Percentiles rank a stretch among this genome's conserved stretches.
phyloP scores from a whole-genome alignment of 306 rosid genomes.

The Cicer arietinum region DNA sequence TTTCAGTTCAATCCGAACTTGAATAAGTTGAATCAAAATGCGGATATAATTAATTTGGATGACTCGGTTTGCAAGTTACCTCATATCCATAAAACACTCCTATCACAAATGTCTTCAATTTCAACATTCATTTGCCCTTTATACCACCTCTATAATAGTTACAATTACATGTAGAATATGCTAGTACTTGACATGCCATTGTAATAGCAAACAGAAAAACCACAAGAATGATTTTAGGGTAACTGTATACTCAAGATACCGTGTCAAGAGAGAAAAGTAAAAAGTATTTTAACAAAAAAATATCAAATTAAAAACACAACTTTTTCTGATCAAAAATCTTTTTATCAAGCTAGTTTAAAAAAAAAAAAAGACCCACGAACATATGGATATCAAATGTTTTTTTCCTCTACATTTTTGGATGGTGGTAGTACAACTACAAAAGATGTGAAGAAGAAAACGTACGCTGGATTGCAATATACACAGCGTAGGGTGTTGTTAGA shows the following conservation, averaged over 20 bases:
- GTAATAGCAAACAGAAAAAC: neutral
- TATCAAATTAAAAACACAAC: neutral
- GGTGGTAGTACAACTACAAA: neutral
- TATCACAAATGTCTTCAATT: no score
- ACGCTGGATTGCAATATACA: constrained; percentile 44
- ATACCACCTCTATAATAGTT: no score
- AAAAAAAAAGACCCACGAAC: neutral
- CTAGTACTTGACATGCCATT: neutral
- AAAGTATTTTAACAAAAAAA: neutral
- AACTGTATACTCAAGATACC: neutral
- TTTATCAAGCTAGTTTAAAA: no score
- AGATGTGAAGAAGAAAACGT: neutral
- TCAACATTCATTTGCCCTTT: no score
- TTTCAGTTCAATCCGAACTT: no score
- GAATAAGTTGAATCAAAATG: no score
- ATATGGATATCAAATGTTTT: neutral
- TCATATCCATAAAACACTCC: no score
- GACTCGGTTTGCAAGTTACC: no score
- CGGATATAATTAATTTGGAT: no score
- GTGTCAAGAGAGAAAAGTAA: neutral
- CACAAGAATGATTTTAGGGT: neutral
- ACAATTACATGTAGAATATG: no score
- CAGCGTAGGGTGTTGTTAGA: constrained; percentile 37
- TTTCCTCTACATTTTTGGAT: neutral
- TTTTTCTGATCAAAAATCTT: no score